A percentile compares a stretch with the other conserved stretches of the same genome.
These are phyloP conservation scores for Neonectria faginata DNA, from an alignment of 2,329 filamentous ascomycete genomes.

Conservation along the genomic window DNA sequence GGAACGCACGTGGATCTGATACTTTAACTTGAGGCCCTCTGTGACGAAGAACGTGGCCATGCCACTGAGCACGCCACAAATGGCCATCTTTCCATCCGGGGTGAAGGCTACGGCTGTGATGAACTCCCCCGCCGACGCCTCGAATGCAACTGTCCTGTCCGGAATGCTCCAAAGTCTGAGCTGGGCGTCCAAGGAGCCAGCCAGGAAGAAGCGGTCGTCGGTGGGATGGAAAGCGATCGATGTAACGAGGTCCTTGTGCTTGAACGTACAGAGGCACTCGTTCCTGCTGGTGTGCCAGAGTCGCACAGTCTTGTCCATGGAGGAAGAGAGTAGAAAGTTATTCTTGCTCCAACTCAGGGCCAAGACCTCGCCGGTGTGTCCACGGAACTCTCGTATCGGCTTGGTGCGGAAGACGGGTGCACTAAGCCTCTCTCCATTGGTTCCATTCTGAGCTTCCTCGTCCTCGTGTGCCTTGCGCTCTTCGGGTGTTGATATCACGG, in stretches of 20 bases:
- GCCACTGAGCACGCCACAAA: constrained; percentile 88
- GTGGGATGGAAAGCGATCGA: constrained; percentile 94
- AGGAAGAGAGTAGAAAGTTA: constrained; percentile 94
- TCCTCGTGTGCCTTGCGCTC: constrained; percentile 81
- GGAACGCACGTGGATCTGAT: constrained; percentile 93
- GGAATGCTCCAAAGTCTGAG: constrained; percentile 96
- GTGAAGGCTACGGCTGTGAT: constrained; percentile 95
- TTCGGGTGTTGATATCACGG: constrained; percentile 84
- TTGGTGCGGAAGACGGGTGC: constrained; percentile 90
- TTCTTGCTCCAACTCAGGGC: constrained; percentile 99
- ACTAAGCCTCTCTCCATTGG: constrained; percentile 73
- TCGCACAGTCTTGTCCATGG: constrained; percentile 97
- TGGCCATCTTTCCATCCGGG: constrained; percentile 88
- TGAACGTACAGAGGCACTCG: constrained; percentile 93
- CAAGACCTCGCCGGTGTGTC: constrained; percentile 86
- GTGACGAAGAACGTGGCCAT: constrained; percentile 93
- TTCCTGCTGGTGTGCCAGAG: constrained; percentile 89
- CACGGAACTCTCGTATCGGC: constrained; percentile 82
- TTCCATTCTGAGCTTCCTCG: constrained; percentile 58
- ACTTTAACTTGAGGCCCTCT: constrained; percentile 84
- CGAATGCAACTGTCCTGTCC: constrained; percentile 91
- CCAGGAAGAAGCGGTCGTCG: constrained; percentile 96
- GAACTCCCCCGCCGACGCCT: constrained; percentile 81
- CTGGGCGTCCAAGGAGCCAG: constrained; percentile 90
- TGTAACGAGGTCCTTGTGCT: constrained; percentile 94